These are phyloP conservation scores for Clarireedia sp. DNA, from an alignment of 2,329 filamentous ascomycete species.

Conservation along the genomic window DNA sequence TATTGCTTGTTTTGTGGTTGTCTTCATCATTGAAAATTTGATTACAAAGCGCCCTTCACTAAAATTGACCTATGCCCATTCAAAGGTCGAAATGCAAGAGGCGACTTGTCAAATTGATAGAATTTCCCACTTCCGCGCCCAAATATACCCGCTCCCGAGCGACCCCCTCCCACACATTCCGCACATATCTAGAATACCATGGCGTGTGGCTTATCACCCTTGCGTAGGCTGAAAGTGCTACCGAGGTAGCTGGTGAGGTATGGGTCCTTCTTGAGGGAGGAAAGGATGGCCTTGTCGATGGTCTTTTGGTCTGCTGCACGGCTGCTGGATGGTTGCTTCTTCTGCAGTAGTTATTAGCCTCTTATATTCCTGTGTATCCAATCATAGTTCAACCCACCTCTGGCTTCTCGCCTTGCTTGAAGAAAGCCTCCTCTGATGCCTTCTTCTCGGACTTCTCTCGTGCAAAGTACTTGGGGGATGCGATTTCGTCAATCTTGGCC, in stretches of 20 bases:
- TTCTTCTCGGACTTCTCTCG: constrained; percentile 93
- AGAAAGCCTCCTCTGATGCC: constrained; percentile 96
- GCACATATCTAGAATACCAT: constrained; percentile 78
- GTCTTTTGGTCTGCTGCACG: constrained; percentile 97
- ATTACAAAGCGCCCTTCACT: constrained; percentile 31
- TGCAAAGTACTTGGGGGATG: constrained; percentile 82
- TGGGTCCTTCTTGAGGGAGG: constrained; percentile 97
- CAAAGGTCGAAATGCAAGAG: constrained; percentile 55
- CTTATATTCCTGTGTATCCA: neutral
- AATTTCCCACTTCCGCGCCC: constrained; percentile 38
- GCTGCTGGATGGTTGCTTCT: constrained; percentile 90
- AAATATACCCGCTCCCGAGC: constrained; percentile 22
- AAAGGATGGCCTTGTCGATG: constrained; percentile 91
- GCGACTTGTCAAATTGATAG: constrained; percentile 45
- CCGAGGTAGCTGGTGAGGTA: constrained; percentile 89
- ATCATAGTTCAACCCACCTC: constrained; percentile 56
- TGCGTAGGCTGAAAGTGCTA: constrained; percentile 96
- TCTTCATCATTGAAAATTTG: constrained; percentile 32
- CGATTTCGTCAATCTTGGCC: constrained; percentile 77
- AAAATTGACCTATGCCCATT: constrained; percentile 49
- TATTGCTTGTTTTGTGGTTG: constrained; percentile 26
- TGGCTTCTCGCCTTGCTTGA: constrained; percentile 97
- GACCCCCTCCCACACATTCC: constrained; percentile 11
- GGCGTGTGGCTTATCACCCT: constrained; percentile 99
- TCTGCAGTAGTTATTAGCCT: constrained; percentile 46